These are phyloP conservation scores for Phialophora tarda DNA, from an alignment of 2,329 filamentous ascomycete species.

Conservation along the genomic window DNA sequence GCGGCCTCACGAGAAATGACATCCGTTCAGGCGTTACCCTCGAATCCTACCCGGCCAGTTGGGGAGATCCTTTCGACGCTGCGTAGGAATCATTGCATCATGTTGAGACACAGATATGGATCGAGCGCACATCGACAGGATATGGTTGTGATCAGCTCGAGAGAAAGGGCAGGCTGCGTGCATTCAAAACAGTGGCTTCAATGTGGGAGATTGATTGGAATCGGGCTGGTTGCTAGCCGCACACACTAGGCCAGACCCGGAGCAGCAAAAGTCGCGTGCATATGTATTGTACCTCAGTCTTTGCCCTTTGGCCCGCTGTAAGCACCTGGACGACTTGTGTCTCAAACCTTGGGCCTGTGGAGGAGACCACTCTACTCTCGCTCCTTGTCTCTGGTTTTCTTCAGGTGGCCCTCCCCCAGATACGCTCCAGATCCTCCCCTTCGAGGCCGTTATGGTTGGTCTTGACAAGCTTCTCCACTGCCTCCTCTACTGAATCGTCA, in stretches of 20 bases:
- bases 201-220: background rate
- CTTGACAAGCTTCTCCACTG: conserved; percentile 53
- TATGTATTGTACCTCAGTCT: background rate
- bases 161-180: background rate
- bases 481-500: conserved; percentile 53
- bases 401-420: conserved; percentile 40
- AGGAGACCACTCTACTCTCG: too few species aligned
- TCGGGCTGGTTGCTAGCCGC: background rate
- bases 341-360: background rate
- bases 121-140: background rate
- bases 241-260: background rate
- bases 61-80: background rate
- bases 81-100: background rate
- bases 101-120: background rate
- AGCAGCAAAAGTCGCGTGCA: background rate
- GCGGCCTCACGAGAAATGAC: too few species aligned
- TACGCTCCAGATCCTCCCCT: conserved; percentile 58
- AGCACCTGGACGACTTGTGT: background rate
- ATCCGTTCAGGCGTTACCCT: too few species aligned
- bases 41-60: too few species aligned
- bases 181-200: background rate
- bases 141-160: background rate
- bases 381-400: background rate
- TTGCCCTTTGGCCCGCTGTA: background rate
- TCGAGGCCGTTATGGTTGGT: conserved; percentile 54